A percentile compares a stretch with the other conserved stretches of the same genome.
phyloP scores from a whole-genome alignment of 2,329 filamentous ascomycete species.

The Leptographium wingfieldii region DNA sequence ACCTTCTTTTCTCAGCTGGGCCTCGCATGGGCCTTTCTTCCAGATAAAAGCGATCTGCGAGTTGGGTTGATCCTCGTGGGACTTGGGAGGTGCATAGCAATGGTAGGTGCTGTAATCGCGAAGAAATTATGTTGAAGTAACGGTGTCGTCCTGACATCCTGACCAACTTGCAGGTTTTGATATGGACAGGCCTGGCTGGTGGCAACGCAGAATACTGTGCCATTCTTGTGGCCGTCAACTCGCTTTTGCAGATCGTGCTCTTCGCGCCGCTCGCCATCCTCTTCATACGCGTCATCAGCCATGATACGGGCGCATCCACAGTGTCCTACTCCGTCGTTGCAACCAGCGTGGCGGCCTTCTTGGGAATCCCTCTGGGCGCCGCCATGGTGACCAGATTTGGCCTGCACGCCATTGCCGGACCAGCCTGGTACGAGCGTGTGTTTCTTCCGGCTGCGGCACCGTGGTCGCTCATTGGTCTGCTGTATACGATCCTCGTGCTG shows the following conservation, averaged over 20 bases:
- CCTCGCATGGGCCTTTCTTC: constrained; percentile 56
- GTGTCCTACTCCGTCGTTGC: constrained; percentile 57
- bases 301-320: constrained; percentile 20
- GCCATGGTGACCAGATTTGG: constrained; percentile 63
- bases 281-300: constrained; percentile 58
- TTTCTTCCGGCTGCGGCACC: constrained; percentile 63
- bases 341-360: constrained; percentile 69
- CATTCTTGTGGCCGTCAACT: constrained; percentile 64
- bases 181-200: constrained; percentile 60
- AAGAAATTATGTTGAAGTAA: no score
- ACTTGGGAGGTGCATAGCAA: constrained; percentile 75
- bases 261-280: constrained; percentile 57
- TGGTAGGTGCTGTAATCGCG: constrained; percentile 38
- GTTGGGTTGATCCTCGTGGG: constrained; percentile 72
- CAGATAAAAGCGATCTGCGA: constrained; percentile 42
- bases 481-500: constrained; percentile 78
- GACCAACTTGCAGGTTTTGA: constrained; percentile 27
- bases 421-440: constrained; percentile 49
- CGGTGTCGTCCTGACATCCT: background rate
- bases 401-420: constrained; percentile 41
- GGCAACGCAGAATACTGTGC: constrained; percentile 77
- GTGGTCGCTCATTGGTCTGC: constrained; percentile 66
- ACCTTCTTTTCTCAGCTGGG: constrained; percentile 31
- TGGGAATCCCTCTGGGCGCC: constrained; percentile 71
- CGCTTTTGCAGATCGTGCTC: constrained; percentile 59